Conservation (phyloP, 306 rosid species). For the Phaseolus lunatus region DNA sequence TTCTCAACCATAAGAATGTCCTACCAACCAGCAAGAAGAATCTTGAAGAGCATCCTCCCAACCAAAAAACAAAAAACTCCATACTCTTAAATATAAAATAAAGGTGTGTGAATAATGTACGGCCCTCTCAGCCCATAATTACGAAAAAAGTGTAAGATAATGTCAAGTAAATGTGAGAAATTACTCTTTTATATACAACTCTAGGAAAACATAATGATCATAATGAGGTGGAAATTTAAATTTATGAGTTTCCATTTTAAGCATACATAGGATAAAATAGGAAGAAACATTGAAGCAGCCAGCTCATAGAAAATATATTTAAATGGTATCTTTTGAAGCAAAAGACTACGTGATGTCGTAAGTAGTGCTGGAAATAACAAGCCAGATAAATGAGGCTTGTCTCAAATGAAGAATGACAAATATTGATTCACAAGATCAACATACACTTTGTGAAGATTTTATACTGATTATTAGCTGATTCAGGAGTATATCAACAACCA, state of each 20-base stretch:
- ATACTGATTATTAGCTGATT: constrained; percentile 32
- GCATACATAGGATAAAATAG: background rate
- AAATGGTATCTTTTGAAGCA: constrained; percentile 27
- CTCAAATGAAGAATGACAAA: constrained; percentile 26
- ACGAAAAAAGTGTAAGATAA: background rate
- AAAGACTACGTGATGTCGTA: background rate
- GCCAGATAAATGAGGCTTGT: constrained; percentile 6
- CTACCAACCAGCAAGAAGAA: constrained; percentile 34
- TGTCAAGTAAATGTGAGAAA: background rate
- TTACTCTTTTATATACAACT: constrained; percentile 25
- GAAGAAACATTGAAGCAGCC: no score
- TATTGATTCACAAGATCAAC: constrained; percentile 11
- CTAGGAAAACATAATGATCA: background rate
- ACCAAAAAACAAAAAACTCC: background rate
- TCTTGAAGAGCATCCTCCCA: constrained; percentile 34
- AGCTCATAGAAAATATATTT: no score
- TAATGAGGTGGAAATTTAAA: background rate
- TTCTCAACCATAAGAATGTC: constrained; percentile 29
- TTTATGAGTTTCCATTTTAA: background rate
- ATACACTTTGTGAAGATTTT: constrained; percentile 32
- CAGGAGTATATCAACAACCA: constrained; percentile 34
- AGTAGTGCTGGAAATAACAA: constrained; percentile 22
- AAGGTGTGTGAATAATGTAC: constrained; percentile 2
- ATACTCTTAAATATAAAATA: background rate
- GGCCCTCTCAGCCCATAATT: constrained; percentile 14